Base-by-base conservation (phyloP, 73 alveolate species). In the Paramecium tetraurelia region DNA sequence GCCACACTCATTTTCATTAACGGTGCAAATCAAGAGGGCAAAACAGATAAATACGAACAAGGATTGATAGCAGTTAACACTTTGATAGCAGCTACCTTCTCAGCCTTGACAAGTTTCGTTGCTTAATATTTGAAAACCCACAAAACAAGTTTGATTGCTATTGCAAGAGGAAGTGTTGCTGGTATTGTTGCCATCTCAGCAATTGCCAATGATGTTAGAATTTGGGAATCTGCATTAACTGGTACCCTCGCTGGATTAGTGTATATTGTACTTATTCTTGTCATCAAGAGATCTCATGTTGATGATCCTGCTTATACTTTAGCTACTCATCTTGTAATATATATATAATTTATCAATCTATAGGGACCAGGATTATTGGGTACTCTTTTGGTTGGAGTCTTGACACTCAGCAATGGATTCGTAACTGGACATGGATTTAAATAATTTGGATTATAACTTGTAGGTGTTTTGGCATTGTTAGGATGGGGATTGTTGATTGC, bases 321-420 rank as follows among this genome's bases (percentile, higher is more conserved):
- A 16, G 58, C 63, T n/a, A 24, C 58, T 4, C 87, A 75, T 75
- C 12, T 75, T 9, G 87, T 75, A 75, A 22, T 59, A 4, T 2
- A 14, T 31, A 68, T 72, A 40, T 80, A 41, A 38, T 41, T 46
- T 1, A 41, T 80, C 2, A 75, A 31, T 80, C 31, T 1, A 4
- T 18, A 80, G 90, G 90, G 76, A 80, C 76, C 90, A 31, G 90
- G 90, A 80, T 22, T 48, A 31, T 44, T 40, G 21, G 90, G 90
- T 8, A 35, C 57, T 24, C 33, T 80, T 14, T 29, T 35, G 21
- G 70, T 44, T 10, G 90, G 90, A 80, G 29, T 80, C 0, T 43
- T 80, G n/a, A 80, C 31, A 18, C 4, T 22, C 3, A 48, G 31
- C 29, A 10, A 20, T 10, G 90, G 90, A 80, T 46, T 80, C 16